phyloP scores from a whole-genome alignment of 345 rosid species.

The Arabidopsis suecica region DNA sequence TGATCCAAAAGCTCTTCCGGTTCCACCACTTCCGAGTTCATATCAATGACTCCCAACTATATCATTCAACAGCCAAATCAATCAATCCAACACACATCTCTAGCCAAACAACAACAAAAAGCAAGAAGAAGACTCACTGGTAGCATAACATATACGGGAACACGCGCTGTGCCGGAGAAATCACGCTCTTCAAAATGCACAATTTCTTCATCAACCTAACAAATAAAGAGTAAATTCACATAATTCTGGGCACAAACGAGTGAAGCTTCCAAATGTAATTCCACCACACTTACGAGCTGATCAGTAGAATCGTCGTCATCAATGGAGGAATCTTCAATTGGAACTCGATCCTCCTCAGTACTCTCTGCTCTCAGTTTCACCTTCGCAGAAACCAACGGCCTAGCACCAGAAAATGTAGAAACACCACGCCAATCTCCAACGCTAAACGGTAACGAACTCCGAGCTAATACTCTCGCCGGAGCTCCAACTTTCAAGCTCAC shows the following conservation, averaged over 20 bases:
- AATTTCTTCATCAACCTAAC: constrained; percentile 40
- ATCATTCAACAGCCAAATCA: constrained; percentile 34
- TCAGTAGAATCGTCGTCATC: constrained; percentile 42
- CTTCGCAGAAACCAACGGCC: constrained; percentile 27
- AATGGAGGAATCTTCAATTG: constrained; percentile 26
- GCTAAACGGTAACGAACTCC: constrained; percentile 23
- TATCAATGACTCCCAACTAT: constrained; percentile 81
- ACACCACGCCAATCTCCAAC: constrained; percentile 37
- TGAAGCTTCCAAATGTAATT: neutral
- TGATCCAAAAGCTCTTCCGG: constrained; percentile 66
- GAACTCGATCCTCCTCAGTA: constrained; percentile 42
- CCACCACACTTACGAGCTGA: constrained; percentile 43
- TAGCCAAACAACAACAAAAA: neutral
- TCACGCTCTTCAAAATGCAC: constrained; percentile 66
- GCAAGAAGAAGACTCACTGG: constrained; percentile 58
- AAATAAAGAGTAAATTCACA: neutral
- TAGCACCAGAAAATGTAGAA: constrained; percentile 31
- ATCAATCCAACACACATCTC: constrained; percentile 25
- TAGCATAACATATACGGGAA: constrained; percentile 95
- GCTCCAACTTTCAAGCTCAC: constrained; percentile 27
- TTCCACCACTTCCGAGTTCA: constrained; percentile 75
- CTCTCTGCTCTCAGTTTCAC: constrained; percentile 39
- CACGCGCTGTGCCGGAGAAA: constrained; percentile 72
- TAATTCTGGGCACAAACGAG: too few species aligned
- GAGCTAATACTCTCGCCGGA: constrained; percentile 37